These are phyloP conservation scores for Bruguiera hainesii DNA, from an alignment of 441 rosid genomes.

Conservation along the genomic window DNA sequence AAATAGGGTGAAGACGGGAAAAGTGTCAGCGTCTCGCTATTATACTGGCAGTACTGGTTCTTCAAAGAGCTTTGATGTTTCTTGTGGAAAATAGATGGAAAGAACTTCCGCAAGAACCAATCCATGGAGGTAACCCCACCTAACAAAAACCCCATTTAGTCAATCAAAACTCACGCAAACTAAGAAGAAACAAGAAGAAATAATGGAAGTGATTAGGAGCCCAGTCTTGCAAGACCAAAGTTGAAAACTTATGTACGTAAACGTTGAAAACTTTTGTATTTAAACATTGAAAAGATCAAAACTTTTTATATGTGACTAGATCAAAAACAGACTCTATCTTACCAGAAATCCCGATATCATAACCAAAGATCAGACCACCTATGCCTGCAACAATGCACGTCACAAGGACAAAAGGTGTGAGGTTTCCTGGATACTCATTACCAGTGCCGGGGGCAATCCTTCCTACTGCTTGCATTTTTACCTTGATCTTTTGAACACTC, in stretches of 20 bases:
- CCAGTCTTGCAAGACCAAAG: no score
- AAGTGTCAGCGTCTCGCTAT: conserved; percentile 60
- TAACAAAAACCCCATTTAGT: no score
- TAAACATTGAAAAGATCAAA: no score
- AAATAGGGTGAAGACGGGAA: conserved; percentile 90
- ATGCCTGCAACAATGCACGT: conserved; percentile 91
- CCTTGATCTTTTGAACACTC: neutral
- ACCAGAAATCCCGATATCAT: conserved; percentile 95
- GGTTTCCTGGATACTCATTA: conserved; percentile 78
- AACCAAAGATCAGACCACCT: conserved; percentile 95
- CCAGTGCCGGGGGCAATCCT: conserved; percentile 42
- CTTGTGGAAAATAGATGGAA: conserved; percentile 58
- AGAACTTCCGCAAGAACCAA: conserved; percentile 61
- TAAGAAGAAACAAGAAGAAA: no score
- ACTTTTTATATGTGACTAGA: neutral
- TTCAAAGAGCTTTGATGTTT: conserved; percentile 32
- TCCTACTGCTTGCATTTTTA: conserved; percentile 67
- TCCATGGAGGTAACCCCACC: conserved; percentile 38
- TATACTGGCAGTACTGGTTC: conserved; percentile 57
- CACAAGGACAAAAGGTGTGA: conserved; percentile 61
- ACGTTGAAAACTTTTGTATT: no score
- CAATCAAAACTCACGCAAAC: no score
- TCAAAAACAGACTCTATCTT: neutral
- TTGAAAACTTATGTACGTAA: no score
- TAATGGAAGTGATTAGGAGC: no score